Base-by-base conservation (phyloP, 352 stramenopile genomes). In the Pythium plurisporium region DNA sequence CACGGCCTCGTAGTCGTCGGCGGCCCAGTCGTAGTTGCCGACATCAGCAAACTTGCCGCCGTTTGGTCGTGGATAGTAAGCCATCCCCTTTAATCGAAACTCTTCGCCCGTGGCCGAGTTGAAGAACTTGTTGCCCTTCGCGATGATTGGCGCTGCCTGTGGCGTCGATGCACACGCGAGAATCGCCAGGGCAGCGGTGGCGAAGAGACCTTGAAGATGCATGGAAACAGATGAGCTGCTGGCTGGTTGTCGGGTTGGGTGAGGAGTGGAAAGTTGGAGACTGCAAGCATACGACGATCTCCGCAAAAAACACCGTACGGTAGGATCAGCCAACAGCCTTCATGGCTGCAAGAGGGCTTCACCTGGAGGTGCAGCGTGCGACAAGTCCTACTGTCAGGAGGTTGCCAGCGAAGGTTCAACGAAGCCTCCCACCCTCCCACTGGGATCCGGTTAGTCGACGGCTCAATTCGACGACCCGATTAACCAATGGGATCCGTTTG, bases 121-220 rank as follows among this genome's bases (percentile, higher is more conserved):
- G 53, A 88, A 90, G 43, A 84, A 79, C 46, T 84, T 86, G 65
- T 82, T 86, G 59, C 76, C 76, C 42, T 72, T 74, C 38, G 48
- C 40, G 25, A 71, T 37, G 34, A 74, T 64, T 10, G 59, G 62
- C 23, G 62, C 26, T 2, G 63, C 34, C 34, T 62, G 11, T 2
- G 44, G 12, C 36, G 40, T 19, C 15, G 20, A 22, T 6, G 27
- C 15, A 6, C 34, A 33, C n/a, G n/a, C 59, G 6, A 72, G 57
- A 64, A 64, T 72, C 25, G 54, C 62, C 17, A 64, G 46, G 22
- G 49, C 38, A 9, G 40, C 45, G 3, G 52, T 22, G 10, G 52
- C 17, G 11, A n/a, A 27, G 29, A 36, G 12, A 33, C 34, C 25
- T 29, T 40, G 33, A 29, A 38, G 41, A 20, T 34, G 53, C 43